Percentiles rank a stretch among this genome's conserved stretches.
Evolutionary conservation across 2,329 filamentous ascomycete species (phyloP).

Genomic region (Pyricularia grisea): DNA sequence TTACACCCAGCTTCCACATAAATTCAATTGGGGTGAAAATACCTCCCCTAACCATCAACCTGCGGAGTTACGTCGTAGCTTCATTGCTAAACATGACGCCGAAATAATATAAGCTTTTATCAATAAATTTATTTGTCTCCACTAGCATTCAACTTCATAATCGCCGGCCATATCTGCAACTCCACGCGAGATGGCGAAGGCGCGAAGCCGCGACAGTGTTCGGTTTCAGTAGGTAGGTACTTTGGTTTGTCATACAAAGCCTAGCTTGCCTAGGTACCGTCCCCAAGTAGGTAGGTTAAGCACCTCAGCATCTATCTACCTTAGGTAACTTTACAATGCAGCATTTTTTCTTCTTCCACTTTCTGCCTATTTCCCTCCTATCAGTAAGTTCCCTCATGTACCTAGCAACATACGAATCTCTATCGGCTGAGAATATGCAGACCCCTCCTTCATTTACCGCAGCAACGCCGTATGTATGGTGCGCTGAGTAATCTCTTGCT

Average conservation of each 20-base stretch:
- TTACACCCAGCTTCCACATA: too few relatives aligned
- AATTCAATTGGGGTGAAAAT: too few relatives aligned
- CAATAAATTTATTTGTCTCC: neutral
- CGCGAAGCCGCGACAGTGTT: neutral
- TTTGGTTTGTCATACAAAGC: neutral
- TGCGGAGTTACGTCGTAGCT: too few relatives aligned
- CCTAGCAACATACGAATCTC: neutral
- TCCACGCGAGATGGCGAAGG: neutral
- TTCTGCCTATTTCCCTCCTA: neutral
- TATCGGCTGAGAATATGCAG: neutral
- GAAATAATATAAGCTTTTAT: too few relatives aligned
- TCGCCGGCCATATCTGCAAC: neutral
- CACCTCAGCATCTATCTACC: too few relatives aligned
- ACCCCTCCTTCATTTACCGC: neutral
- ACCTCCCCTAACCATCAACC: too few relatives aligned
- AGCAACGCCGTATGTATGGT: neutral
- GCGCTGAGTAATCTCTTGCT: neutral
- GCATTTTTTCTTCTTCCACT: neutral
- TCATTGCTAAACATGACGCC: too few relatives aligned
- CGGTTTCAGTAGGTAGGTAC: neutral
- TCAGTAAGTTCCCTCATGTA: neutral
- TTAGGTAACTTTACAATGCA: too few relatives aligned
- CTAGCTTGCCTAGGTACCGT: neutral
- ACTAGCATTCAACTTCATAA: neutral
- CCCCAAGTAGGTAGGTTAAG: too few relatives aligned